These are phyloP conservation scores for Endocladia muricata DNA, from an alignment of 31 red algal genomes.

Conservation along the genomic window DNA sequence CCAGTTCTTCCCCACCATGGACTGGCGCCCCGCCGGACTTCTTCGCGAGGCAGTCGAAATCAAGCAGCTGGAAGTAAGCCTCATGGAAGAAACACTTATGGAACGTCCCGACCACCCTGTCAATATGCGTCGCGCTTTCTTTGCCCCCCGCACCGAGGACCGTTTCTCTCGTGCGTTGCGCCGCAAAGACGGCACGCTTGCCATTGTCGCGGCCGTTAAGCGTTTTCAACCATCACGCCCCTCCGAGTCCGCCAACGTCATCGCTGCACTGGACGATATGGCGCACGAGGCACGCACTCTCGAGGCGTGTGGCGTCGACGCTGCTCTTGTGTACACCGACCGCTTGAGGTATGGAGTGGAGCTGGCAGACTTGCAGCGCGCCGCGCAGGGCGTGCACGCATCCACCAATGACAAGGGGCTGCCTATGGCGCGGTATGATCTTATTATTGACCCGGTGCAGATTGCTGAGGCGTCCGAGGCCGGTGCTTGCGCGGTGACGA, in stretches of 20 bases:
- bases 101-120: slow-evolving; percentile 83
- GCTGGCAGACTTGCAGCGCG: slow-evolving; percentile 18
- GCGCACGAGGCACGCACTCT: slow-evolving; percentile 32
- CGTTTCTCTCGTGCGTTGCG: slow-evolving; percentile 63
- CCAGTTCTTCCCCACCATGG: slow-evolving; percentile 10
- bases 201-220: slow-evolving; percentile 70
- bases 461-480: slow-evolving; percentile 86
- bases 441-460: slow-evolving; percentile 92
- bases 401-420: slow-evolving; percentile 45
- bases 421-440: slow-evolving; percentile 77
- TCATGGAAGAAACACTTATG: slow-evolving; percentile 58
- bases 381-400: slow-evolving; percentile 6
- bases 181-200: slow-evolving; percentile 47
- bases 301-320: slow-evolving; percentile 46
- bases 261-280: slow-evolving; percentile 58
- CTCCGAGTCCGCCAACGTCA: slow-evolving; percentile 7
- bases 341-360: slow-evolving; percentile 47
- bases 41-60: slow-evolving; percentile 65
- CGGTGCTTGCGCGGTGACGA: slow-evolving; percentile 76
- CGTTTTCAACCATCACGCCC: slow-evolving; percentile 35
- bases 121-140: slow-evolving; percentile 68
- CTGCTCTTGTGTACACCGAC: slow-evolving; percentile 54
- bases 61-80: slow-evolving; percentile 55
- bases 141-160: slow-evolving; percentile 34
- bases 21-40: slow-evolving; percentile 60